phyloP scores from a whole-genome alignment of 305 asterid genomes.

The Rubia balearica region DNA sequence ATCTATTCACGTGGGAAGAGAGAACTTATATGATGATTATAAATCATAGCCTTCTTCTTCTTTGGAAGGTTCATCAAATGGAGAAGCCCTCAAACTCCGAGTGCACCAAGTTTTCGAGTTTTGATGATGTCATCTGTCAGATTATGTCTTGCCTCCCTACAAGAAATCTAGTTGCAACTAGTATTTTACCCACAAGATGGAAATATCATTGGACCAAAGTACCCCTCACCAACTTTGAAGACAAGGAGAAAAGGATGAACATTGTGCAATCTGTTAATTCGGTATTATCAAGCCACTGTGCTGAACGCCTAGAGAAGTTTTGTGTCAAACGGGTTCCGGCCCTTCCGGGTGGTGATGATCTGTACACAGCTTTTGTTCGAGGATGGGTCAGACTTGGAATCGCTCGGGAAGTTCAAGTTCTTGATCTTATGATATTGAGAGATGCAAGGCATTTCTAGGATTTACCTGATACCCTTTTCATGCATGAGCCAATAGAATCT shows the following conservation, averaged over 20 bases:
- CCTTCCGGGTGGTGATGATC: too few relatives aligned
- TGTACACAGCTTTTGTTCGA: neutral
- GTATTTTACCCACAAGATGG: neutral
- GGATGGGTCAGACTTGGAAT: neutral
- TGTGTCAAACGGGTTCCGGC: neutral
- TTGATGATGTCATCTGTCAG: neutral
- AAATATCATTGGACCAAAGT: neutral
- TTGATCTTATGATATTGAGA: neutral
- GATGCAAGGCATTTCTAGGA: neutral
- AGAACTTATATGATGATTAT: too few relatives aligned
- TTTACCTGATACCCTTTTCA: neutral
- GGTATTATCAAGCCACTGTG: neutral
- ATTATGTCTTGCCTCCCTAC: neutral
- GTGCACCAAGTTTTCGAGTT: neutral
- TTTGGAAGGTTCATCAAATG: constrained; percentile 15
- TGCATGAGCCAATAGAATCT: neutral
- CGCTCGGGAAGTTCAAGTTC: neutral
- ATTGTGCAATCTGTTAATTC: neutral
- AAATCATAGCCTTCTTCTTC: neutral
- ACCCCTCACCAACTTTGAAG: neutral
- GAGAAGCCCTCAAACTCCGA: neutral
- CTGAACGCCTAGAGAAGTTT: neutral
- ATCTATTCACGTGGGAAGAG: too few relatives aligned
- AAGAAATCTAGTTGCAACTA: neutral
- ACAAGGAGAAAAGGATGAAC: neutral